phyloP scores from a whole-genome alignment of 768 basidiomycete species.

The Suillus clintonianus region DNA sequence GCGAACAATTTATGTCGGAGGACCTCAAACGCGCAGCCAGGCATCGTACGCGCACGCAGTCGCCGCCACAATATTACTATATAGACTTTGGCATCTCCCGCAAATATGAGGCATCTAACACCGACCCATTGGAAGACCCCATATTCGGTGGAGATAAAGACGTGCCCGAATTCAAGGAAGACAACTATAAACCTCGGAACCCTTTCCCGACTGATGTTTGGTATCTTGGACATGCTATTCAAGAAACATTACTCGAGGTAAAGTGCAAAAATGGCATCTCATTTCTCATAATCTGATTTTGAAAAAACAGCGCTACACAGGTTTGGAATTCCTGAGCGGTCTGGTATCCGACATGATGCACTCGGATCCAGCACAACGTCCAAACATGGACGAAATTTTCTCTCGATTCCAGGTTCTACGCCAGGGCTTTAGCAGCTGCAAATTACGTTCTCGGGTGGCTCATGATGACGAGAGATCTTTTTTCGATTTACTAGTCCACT shows the following conservation, averaged over 20 bases:
- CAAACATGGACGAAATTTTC: slow-evolving; percentile 26
- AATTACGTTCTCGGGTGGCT: slow-evolving; percentile 31
- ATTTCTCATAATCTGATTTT: background rate
- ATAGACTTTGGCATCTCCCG: slow-evolving; percentile 41
- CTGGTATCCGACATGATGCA: slow-evolving; percentile 36
- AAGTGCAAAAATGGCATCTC: background rate
- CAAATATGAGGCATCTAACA: slow-evolving; percentile 26
- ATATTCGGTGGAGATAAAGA: slow-evolving; percentile 44
- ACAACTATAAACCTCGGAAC: slow-evolving; percentile 25
- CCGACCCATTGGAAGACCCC: slow-evolving; percentile 25
- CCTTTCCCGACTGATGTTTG: slow-evolving; percentile 49
- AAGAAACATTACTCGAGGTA: slow-evolving; percentile 33
- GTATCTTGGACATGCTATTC: slow-evolving; percentile 42
- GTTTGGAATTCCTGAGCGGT: slow-evolving; percentile 27
- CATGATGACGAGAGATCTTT: slow-evolving; percentile 5
- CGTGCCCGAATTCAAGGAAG: slow-evolving; percentile 39
- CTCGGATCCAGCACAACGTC: slow-evolving; percentile 33
- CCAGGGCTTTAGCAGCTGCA: slow-evolving; percentile 9
- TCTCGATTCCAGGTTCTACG: slow-evolving; percentile 17
- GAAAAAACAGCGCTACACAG: background rate
- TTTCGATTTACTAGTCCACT: slow-evolving; percentile 16
- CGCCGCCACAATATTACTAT: slow-evolving; percentile 33
- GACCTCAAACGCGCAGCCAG: slow-evolving; percentile 21
- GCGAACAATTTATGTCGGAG: background rate
- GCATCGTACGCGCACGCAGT: slow-evolving; percentile 28